Percentiles rank a stretch among this genome's conserved stretches.
phyloP scores from a whole-genome alignment of 192 early-diverging fungal genomes.

The Glomus cerebriforme region DNA sequence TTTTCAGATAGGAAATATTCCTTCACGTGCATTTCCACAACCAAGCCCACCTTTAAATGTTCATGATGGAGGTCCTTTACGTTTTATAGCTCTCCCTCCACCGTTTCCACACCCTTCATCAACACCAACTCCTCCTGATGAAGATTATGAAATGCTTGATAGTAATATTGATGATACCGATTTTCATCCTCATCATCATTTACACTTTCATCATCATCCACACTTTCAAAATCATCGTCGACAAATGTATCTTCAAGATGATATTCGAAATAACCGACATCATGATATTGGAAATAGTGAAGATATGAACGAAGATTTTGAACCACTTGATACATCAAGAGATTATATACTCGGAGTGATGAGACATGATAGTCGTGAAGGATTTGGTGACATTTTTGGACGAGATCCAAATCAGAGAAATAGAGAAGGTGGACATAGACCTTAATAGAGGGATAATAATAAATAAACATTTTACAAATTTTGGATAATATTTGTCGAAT shows the following conservation, averaged over 20 bases:
- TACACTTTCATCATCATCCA: conserved; percentile 7
- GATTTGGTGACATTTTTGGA: conserved; percentile 1
- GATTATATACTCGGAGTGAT: not conserved
- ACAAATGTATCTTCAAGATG: not conserved
- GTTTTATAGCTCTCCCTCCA: not conserved
- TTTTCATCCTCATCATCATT: not conserved
- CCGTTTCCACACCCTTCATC: conserved; percentile 3
- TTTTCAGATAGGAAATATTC: not conserved
- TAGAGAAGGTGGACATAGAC: not conserved
- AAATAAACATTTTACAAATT: too few relatives aligned
- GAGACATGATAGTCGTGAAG: not conserved
- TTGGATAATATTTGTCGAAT: not conserved
- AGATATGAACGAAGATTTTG: not conserved
- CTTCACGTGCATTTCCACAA: not conserved
- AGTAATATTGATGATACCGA: not conserved
- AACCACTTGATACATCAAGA: not conserved
- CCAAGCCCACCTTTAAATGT: conserved; percentile 8
- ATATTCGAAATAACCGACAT: not conserved
- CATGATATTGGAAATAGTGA: not conserved
- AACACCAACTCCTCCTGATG: conserved; percentile 8
- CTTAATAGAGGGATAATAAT: not conserved
- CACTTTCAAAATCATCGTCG: not conserved
- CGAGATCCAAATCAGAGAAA: conserved; percentile 2
- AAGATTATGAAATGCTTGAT: conserved; percentile 22
- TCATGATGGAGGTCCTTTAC: not conserved